phyloP scores from a whole-genome alignment of 2,329 filamentous ascomycete species.

The Sclerotinia subarctica region DNA sequence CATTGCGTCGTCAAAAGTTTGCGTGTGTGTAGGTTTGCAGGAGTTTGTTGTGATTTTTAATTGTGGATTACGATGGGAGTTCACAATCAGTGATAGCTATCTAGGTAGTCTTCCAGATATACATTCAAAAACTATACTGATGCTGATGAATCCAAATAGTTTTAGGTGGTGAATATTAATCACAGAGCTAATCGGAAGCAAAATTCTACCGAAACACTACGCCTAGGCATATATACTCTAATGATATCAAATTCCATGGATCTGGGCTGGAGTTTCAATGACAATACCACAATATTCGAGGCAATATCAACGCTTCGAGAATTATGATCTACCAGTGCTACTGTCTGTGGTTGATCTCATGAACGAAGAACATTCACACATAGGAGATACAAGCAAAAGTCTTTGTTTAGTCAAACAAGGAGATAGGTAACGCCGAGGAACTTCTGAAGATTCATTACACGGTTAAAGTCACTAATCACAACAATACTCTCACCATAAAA shows the following conservation, averaged over 20 bases:
- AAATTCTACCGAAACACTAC: too few relatives aligned
- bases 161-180: neutral
- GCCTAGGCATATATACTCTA: too few relatives aligned
- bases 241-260: too few relatives aligned
- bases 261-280: too few relatives aligned
- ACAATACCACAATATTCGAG: too few relatives aligned
- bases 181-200: neutral
- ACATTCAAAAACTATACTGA: neutral
- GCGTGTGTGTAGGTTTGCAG: neutral
- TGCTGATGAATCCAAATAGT: neutral
- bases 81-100: neutral
- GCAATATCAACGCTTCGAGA: too few relatives aligned
- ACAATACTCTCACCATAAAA: neutral
- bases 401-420: neutral
- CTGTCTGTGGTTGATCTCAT: too few relatives aligned
- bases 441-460: neutral
- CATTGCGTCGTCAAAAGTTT: neutral
- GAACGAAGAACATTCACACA: neutral
- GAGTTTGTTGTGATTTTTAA: neutral
- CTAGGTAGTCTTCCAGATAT: neutral
- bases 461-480: neutral
- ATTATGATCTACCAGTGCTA: accelerated
- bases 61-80: neutral
- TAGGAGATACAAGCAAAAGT: neutral
- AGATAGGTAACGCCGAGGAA: neutral